phyloP scores from a whole-genome alignment of 2,329 filamentous ascomycete species.

The Cladosporium sp. region DNA sequence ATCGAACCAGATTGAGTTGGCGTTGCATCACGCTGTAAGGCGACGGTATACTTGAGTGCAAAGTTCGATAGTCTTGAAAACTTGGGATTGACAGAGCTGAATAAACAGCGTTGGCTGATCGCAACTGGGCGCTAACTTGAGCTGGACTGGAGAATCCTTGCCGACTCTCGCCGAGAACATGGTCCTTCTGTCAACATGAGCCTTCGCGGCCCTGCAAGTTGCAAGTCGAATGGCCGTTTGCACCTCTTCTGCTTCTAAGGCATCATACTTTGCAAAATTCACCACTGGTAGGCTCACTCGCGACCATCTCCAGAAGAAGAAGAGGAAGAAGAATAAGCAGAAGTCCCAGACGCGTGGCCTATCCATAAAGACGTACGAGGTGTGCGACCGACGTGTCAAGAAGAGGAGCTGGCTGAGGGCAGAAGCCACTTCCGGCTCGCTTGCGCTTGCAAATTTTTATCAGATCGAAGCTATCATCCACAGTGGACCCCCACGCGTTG shows the following conservation, averaged over 20 bases:
- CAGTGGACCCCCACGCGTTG: not conserved
- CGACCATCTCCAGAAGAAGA: not conserved
- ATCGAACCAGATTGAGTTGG: not conserved
- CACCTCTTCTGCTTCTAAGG: not conserved
- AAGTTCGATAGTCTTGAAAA: not conserved
- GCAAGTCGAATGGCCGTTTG: not conserved
- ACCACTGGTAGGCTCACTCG: too few species aligned
- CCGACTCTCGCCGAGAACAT: not conserved
- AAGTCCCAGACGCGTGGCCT: not conserved
- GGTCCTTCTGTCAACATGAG: not conserved
- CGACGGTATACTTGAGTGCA: not conserved
- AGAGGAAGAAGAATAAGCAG: too few species aligned
- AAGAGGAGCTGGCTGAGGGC: not conserved
- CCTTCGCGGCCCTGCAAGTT: not conserved
- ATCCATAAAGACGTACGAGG: not conserved
- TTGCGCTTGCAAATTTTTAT: not conserved
- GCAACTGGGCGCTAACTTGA: not conserved
- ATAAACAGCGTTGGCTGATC: too few species aligned
- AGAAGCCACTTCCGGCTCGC: not conserved
- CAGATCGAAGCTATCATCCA: conserved; percentile 4
- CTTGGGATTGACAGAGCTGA: too few species aligned
- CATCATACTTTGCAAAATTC: too few species aligned
- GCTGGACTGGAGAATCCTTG: not conserved
- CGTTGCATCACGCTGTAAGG: not conserved
- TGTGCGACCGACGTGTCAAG: not conserved